These are phyloP conservation scores for Yamadazyma trypodendri DNA, from an alignment of 1,139 yeast genomes.

Conservation along the genomic window DNA sequence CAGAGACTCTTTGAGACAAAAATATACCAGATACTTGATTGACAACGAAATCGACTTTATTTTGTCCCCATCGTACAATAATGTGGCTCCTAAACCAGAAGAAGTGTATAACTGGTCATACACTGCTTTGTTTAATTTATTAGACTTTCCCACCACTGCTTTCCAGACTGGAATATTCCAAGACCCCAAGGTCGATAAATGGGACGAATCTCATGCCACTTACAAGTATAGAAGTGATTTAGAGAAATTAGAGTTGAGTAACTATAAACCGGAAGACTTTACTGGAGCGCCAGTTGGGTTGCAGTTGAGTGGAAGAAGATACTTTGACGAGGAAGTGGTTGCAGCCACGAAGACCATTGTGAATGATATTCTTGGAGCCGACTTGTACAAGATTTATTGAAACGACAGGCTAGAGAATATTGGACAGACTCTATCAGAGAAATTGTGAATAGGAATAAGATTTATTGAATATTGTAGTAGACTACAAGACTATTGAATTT, in stretches of 20 bases:
- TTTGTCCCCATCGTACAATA: constrained; percentile 65
- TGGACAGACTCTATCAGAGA: no score
- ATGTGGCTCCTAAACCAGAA: constrained; percentile 70
- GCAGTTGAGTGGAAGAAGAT: constrained; percentile 40
- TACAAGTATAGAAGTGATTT: constrained; percentile 39
- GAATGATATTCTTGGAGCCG: constrained; percentile 2
- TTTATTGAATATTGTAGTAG: no score
- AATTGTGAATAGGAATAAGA: no score
- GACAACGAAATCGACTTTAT: constrained; percentile 63
- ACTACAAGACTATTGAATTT: no score
- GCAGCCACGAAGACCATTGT: constrained; percentile 40
- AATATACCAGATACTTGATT: constrained; percentile 51
- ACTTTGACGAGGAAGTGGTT: constrained; percentile 41
- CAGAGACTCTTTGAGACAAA: constrained; percentile 57
- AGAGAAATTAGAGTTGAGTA: constrained; percentile 42
- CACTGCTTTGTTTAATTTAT: constrained; percentile 63
- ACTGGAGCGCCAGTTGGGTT: constrained; percentile 44
- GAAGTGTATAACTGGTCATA: constrained; percentile 75
- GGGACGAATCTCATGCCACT: constrained; percentile 32
- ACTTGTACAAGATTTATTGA: constrained; percentile 4
- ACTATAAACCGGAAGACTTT: constrained; percentile 33
- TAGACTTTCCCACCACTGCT: constrained; percentile 61
- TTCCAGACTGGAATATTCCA: constrained; percentile 63
- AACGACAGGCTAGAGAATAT: no score
- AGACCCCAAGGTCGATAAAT: constrained; percentile 46